Percentiles rank a stretch among this genome's conserved stretches.
Conservation (phyloP, 306 rosid species). For the Cucumis sativus region Cucumber_9930_V3 NC_026659.2:2148001-2148500, state of each 20-base stretch:
- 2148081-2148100: not conserved
- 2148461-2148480: no score
- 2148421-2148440: no score
- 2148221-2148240: slow-evolving; percentile 9
- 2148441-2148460: no score
- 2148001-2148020: not conserved
- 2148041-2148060: not conserved
- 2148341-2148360: no score
- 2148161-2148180: slow-evolving; percentile 38
- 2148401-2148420: no score
- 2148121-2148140: not conserved
- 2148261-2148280: no score
- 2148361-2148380: no score
- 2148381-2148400: no score
- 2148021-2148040: not conserved
- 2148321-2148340: no score
- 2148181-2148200: slow-evolving; percentile 44
- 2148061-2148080: not conserved
- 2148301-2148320: no score
- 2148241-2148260: not conserved
- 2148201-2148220: slow-evolving; percentile 30
- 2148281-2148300: no score
- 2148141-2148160: not conserved
- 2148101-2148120: not conserved
- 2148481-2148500: no score